Conservation (phyloP, 176 grass and related monocot genomes). For the Dactylis glomerata region DNA sequence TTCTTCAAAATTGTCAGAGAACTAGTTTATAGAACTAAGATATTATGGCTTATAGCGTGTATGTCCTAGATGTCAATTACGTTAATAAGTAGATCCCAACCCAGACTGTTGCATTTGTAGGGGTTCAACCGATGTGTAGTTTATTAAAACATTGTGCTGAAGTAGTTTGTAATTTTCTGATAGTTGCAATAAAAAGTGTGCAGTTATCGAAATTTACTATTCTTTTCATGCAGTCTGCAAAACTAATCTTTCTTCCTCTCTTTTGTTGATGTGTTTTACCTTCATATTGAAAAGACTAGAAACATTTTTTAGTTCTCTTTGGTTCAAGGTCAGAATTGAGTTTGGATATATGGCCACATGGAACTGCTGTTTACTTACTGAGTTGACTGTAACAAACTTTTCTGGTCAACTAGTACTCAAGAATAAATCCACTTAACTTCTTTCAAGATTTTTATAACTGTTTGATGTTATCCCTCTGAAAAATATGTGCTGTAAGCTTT, state of each 20-base stretch:
- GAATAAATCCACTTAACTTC: neutral
- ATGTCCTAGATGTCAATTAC: neutral
- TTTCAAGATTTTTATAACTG: neutral
- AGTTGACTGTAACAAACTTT: neutral
- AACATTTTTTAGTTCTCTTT: neutral
- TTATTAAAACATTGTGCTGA: neutral
- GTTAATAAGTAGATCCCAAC: neutral
- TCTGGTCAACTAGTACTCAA: neutral
- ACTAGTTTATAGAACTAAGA: neutral
- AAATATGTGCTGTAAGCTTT: neutral
- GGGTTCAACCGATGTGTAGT: neutral
- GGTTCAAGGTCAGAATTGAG: neutral
- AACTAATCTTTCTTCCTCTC: neutral
- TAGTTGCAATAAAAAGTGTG: neutral
- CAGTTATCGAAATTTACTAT: neutral
- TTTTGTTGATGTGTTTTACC: neutral
- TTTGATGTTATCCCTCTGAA: neutral
- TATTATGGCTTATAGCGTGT: neutral
- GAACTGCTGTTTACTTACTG: neutral
- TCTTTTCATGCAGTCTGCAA: neutral
- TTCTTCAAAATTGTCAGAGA: neutral
- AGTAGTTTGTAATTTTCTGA: neutral
- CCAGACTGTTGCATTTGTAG: neutral
- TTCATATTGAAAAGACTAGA: neutral
- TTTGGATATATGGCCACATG: neutral